Evolutionary conservation across 345 rosid species (phyloP), one percentile per base, ranked within the genome.

Genomic region (Gossypium mustelinum): DNA sequence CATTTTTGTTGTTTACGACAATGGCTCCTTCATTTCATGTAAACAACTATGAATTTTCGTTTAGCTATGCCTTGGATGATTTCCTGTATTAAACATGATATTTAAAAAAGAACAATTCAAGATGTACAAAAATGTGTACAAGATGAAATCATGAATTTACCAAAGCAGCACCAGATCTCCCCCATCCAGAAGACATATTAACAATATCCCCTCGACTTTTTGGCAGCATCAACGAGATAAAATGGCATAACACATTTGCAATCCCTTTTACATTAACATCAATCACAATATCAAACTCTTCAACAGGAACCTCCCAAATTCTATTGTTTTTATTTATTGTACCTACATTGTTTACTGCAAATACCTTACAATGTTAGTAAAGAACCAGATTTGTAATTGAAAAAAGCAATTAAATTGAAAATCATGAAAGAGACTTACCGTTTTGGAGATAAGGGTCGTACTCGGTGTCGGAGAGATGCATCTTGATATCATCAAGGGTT

Each of bases 101-200:
- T 7, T 50, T 3, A 17, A 9, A 16, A 17, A 18, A 16, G 29
- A 39, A 34, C 12, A 20, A 55, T 10, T 22, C n/a, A 14, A 68
- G 10, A 25, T 24, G 11, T 2, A 48, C 0, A 11, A 24, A 29
- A 24, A 1, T 2, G 20, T 41, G 18, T 17, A 57, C n/a, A 72
- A 70, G 18, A 56, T 55, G 41, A 20, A 72, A 39, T 66, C 47
- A 17, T 71, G 50, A 48, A 27, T 68, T 11, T 84, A 94, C 98
- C 95, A 90, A 87, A 7, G 98, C 97, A 76, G 98, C 95, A 57
- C 93, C 98, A 16, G 97, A 91, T 83, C 98, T 80, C 77, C 98
- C 98, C 98, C 97, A 94, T 48, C 98, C 98, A 72, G 96, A 92
- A 75, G 98, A 94, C 84, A 89, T 80, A 74, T 94, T 94, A 47